Conservation (phyloP, 352 stramenopile genomes). For the Achlya hypogyna region DNA sequence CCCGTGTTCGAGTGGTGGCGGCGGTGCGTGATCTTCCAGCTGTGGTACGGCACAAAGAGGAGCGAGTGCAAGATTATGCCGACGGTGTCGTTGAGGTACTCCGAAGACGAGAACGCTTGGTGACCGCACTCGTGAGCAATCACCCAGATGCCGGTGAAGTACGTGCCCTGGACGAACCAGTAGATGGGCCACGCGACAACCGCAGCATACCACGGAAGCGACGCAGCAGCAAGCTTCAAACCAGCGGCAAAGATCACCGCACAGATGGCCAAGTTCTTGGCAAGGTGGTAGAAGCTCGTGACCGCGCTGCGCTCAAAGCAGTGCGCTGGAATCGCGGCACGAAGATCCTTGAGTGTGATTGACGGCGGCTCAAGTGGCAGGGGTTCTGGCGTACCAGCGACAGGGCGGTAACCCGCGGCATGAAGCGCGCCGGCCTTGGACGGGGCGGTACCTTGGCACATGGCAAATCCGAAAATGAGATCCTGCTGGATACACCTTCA, state of each 20-base stretch:
- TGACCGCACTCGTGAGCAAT: conserved; percentile 97
- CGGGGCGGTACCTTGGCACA: conserved; percentile 11
- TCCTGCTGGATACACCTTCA: background rate
- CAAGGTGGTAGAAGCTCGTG: conserved; percentile 86
- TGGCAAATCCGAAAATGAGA: conserved; percentile 13
- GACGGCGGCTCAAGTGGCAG: conserved; percentile 73
- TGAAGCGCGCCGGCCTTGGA: conserved; percentile 27
- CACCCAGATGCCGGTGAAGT: conserved; percentile 96
- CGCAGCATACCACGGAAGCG: conserved; percentile 33
- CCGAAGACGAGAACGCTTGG: conserved; percentile 90
- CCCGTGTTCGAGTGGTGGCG: conserved; percentile 95
- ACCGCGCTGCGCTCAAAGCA: conserved; percentile 95
- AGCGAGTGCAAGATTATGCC: conserved; percentile 95
- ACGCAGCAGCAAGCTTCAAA: conserved; percentile 52
- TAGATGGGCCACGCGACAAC: conserved; percentile 89
- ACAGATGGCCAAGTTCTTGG: conserved; percentile 87
- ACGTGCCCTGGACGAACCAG: conserved; percentile 96
- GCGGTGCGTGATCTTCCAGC: conserved; percentile 94
- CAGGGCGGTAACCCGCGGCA: conserved; percentile 55
- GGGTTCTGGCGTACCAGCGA: conserved; percentile 61
- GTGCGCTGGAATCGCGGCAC: conserved; percentile 88
- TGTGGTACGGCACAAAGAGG: conserved; percentile 98
- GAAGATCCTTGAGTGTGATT: conserved; percentile 85
- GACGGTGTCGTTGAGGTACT: conserved; percentile 94
- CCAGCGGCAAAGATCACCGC: conserved; percentile 83